Evolutionary conservation across 306 rosid species (phyloP), one percentile per base, ranked within the genome.

Genomic region (Fagus sylvatica): DNA sequence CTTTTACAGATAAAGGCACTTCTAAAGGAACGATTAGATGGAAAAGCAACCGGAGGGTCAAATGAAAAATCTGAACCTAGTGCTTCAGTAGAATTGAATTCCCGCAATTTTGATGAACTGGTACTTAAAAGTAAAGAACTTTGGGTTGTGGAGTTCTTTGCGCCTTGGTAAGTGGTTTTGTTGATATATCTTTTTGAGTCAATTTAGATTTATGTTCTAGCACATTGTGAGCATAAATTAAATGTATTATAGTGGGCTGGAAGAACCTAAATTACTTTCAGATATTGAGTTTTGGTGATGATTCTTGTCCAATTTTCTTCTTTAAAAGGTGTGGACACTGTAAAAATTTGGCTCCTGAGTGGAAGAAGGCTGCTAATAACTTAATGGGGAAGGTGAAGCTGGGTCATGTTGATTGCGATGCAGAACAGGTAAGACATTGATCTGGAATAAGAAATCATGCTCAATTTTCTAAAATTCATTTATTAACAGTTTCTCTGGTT

Each of bases 91-190:
- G 98, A 91, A 84, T 79, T 96, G 49, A 93, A 89, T 79, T 87
- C 97, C 46, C 69, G 82, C 53, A 93, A 96, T 87, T 96, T 96
- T 32, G 96, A 96, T 81, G 98, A 96, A 73, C 69, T 82, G 74
- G 98, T 96, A 67, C 17, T 89, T 73, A 93, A 91, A 83, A 96
- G 99, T 87, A 96, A 93, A 85, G 99, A 93, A 39, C 96, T 96
- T 59, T 96, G 99, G 99, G 73, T 91, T 86, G 99, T 96, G 66
- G 99, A 96, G 84, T 96, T 96, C 87, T 96, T 96, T 76, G 99
- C 99, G 28, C 98, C 99, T 68, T 96, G 99, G 99, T 93, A 82
- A 85, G 86, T 74, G 56, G 32, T 36, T 73, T 28, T 49, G 13
- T 67, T 10, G 49, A 12, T 13, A 41, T 32, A 51, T 49, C 54